Base-by-base conservation (phyloP, 2,329 filamentous ascomycete species). In the Sordariomycetes sp. region DNA sequence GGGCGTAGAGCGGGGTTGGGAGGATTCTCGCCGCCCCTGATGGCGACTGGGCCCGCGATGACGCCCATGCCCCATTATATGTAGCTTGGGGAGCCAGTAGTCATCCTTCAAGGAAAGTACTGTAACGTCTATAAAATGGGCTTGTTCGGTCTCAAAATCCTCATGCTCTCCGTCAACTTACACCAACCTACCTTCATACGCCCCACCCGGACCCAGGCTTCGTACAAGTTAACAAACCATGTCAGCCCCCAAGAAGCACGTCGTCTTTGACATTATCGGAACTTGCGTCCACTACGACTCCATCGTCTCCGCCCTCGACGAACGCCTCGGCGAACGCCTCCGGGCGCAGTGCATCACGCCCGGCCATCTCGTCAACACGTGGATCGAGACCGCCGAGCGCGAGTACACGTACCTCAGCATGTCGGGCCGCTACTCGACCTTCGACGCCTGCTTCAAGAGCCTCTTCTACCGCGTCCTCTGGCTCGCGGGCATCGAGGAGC, bases 251-350 rank as follows among this genome's bases (percentile, higher is more conserved):
- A 65, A 54, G 54, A 77, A 78, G 58, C 71, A 79, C 60, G 70
- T 78, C 59, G 75, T 78, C 34, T 79, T 78, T 61, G 76, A 79
- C 64, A 72, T 82, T 1, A 79, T 82, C 52, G 77, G 77, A 54
- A 80, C 77, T n/a, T 71, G 71, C 58, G 74, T 79, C 48, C 74
- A 70, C 22, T 78, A 75, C 65, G 70, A 76, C 8, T 32, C 28
- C 8, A 32, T 32, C 28, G 8, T 32, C 28, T 32, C 28, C 28
- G 28, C 28, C 28, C 70, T 80, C 37, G 70, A 75, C 4, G 55
- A 64, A 3, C 68, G 69, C 20, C 70, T 79, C 8, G 77, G 77
- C 37, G 60, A 69, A 3, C 66, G 69, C 11, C 72, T 81, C 1
- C 64, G 63, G 7, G 60, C 66, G 8, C 62, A 74, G 40, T 67